phyloP scores from a whole-genome alignment of 805 yeast genomes.

The Cephaloascus fragrans region DNA sequence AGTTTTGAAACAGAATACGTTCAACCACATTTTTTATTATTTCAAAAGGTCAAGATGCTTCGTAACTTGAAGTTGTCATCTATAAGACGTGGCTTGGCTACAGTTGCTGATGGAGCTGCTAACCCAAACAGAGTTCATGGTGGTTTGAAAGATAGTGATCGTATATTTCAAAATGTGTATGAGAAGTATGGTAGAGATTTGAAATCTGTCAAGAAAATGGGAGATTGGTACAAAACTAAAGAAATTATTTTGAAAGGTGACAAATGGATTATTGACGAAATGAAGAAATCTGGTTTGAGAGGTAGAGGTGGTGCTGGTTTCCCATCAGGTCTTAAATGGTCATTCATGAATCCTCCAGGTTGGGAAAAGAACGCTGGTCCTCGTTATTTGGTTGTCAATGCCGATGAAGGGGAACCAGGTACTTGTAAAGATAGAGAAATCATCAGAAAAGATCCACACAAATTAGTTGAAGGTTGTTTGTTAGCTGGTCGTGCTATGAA shows the following conservation, averaged over 20 bases:
- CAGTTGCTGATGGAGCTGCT: slow-evolving; percentile 36
- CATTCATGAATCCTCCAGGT: slow-evolving; percentile 92
- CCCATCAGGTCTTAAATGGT: slow-evolving; percentile 88
- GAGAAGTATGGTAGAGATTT: slow-evolving; percentile 68
- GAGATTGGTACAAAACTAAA: slow-evolving; percentile 90
- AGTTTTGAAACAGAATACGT: not conserved
- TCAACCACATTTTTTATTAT: not conserved
- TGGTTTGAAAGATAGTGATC: slow-evolving; percentile 72
- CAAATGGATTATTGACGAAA: slow-evolving; percentile 82
- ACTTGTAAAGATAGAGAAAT: slow-evolving; percentile 91
- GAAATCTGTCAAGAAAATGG: slow-evolving; percentile 66
- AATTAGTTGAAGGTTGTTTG: slow-evolving; percentile 85
- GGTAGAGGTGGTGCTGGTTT: slow-evolving; percentile 95
- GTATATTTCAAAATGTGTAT: slow-evolving; percentile 80
- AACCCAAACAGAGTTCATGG: slow-evolving; percentile 53
- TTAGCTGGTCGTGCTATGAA: slow-evolving; percentile 89
- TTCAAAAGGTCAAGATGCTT: slow-evolving; percentile 15
- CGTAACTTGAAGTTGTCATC: slow-evolving; percentile 19
- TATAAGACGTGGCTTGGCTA: slow-evolving; percentile 27
- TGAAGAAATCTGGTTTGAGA: slow-evolving; percentile 75
- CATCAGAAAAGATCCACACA: slow-evolving; percentile 86
- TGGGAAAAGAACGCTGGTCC: slow-evolving; percentile 92
- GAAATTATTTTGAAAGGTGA: slow-evolving; percentile 79
- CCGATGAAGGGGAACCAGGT: slow-evolving; percentile 94
- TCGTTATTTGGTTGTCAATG: slow-evolving; percentile 79